Evolutionary conservation across 2,329 filamentous ascomycete genomes (phyloP), one percentile per base, ranked within the genome.

Genomic region (Lecanoromycetidae sp.): DNA sequence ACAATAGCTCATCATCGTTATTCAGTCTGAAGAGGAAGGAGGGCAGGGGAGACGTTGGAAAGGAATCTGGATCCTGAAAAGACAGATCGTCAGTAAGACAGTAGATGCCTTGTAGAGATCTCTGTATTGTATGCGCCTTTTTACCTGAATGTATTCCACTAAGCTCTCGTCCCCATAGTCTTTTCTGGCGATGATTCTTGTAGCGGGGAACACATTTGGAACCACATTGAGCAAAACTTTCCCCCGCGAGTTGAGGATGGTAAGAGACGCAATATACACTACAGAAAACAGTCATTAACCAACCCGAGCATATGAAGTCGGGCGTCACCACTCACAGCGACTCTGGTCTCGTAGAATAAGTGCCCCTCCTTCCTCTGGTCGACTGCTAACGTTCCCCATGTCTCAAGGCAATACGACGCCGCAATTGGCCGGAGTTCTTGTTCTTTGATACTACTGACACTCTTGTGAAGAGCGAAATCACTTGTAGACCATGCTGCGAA

Each of bases 321-420:
- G 52, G 45, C 54, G 51, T 42, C 47, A 49, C 58, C 58, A 70
- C 82, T 63, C 75, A 96, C 91, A 79, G 75, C 87, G 80, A 64
- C 78, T 85, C 72, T 94, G 91, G 64, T 98, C 91, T 70, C 84
- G 83, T 62, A 96, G 72, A 65, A 84, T 93, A 63, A 96, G 71
- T 58, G 78, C 69, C 57, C 79, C 75, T 63, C 80, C 84, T 60
- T 95, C 88, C 59, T 94, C 88, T 60, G 82, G 80, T 67, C 80
- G 84, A 73, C 88, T 95, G 65, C 79, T 82, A 67, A 95, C 81
- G 71, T 84, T 87, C 62, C 91, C 91, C 91, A 98, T 98, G 17
- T 32, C 45, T 27, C 38, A 36, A 41, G 15, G 29, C 27, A 23
- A n/a, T n/a, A n/a, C n/a, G n/a, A n/a, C n/a, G n/a, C n/a, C n/a